A percentile compares a stretch with the other conserved stretches of the same genome.
phyloP scores from a whole-genome alignment of 306 rosid genomes.

The Psophocarpus tetragonolobus region DNA sequence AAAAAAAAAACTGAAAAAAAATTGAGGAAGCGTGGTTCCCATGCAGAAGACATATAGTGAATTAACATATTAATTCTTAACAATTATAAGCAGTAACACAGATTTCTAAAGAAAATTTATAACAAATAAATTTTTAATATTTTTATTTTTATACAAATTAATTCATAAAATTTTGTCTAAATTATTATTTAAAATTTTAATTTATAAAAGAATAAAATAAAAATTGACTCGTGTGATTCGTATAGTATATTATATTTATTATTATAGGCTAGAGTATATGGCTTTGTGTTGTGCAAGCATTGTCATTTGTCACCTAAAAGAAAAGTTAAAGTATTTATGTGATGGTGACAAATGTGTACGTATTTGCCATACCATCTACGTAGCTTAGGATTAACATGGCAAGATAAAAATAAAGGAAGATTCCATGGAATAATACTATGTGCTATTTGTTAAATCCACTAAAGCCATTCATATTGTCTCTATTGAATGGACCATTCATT shows the following conservation, averaged over 20 bases:
- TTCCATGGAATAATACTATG: constrained; percentile 10
- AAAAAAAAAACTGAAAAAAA: too few relatives aligned
- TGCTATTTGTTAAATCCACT: background rate
- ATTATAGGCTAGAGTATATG: background rate
- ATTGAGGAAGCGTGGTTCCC: too few relatives aligned
- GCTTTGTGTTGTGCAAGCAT: background rate
- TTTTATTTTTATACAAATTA: too few relatives aligned
- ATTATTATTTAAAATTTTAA: too few relatives aligned
- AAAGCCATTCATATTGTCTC: background rate
- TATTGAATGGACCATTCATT: constrained; percentile 9
- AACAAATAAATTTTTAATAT: too few relatives aligned
- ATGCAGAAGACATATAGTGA: too few relatives aligned
- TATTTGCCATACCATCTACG: background rate
- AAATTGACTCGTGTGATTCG: background rate
- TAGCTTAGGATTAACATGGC: background rate
- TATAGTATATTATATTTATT: too few relatives aligned
- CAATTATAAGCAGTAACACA: too few relatives aligned
- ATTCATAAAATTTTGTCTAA: too few relatives aligned
- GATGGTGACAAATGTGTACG: background rate
- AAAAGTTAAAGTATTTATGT: background rate
- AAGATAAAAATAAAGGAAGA: background rate
- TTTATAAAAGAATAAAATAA: too few relatives aligned
- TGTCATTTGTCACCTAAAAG: background rate
- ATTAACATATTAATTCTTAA: too few relatives aligned
- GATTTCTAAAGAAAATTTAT: too few relatives aligned